phyloP scores from a whole-genome alignment of 208 protist species.

The Novymonas esmeraldas region DNA sequence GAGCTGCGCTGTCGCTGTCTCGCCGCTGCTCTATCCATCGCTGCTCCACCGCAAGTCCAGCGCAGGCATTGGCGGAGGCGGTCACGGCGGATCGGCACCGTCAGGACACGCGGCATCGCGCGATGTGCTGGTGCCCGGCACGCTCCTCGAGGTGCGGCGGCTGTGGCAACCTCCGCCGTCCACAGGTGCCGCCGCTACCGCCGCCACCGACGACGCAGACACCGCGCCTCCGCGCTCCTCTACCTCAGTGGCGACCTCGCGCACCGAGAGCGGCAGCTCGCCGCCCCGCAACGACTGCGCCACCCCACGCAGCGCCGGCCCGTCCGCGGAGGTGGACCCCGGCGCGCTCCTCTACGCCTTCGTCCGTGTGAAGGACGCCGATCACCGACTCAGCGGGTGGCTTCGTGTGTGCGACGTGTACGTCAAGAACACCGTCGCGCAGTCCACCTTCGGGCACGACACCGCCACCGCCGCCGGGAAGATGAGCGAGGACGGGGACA shows the following conservation, averaged over 20 bases:
- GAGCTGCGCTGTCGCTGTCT: slow-evolving; percentile 19
- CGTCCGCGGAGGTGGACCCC: background rate
- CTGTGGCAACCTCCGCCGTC: slow-evolving; percentile 46
- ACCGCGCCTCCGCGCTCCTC: background rate
- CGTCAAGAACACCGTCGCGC: slow-evolving; percentile 35
- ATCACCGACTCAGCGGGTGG: slow-evolving; percentile 84
- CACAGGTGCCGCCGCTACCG: background rate
- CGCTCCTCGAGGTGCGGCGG: slow-evolving; percentile 66
- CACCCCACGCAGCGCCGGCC: too few relatives aligned
- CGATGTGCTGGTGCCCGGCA: slow-evolving; percentile 21
- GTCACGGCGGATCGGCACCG: background rate
- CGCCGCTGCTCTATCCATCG: slow-evolving; percentile 13
- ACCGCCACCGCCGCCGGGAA: background rate
- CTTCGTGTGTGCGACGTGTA: slow-evolving; percentile 61
- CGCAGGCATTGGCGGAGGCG: too few relatives aligned
- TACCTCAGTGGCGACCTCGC: too few relatives aligned
- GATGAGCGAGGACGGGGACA: too few relatives aligned
- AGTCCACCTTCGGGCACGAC: background rate
- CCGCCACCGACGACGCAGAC: slow-evolving; percentile 1
- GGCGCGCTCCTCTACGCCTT: slow-evolving; percentile 57
- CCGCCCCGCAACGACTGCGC: too few relatives aligned
- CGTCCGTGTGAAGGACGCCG: slow-evolving; percentile 75
- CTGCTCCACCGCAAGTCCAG: slow-evolving; percentile 27
- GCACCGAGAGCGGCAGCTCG: too few relatives aligned
- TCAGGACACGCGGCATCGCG: slow-evolving; percentile 4